A percentile compares a stretch with the other conserved stretches of the same genome.
Evolutionary conservation across 225 moss, liverwort and hornwort genomes (phyloP).

Genomic region (Ulota crispa): DNA sequence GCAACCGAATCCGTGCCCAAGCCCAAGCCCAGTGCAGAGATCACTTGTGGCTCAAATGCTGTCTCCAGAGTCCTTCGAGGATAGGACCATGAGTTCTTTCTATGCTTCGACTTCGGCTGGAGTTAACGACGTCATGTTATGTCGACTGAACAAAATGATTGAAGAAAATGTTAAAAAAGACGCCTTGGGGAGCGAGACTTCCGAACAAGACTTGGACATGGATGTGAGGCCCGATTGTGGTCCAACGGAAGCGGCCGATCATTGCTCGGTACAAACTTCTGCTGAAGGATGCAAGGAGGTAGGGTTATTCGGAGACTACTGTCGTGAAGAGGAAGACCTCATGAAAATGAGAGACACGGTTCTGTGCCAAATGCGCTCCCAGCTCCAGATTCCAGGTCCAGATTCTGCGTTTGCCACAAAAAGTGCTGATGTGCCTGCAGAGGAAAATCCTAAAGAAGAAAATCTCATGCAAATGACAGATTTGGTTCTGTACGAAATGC

Average conservation of each 20-base stretch:
- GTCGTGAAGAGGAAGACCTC: conserved; percentile 1
- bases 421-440: not conserved
- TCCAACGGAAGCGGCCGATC: not conserved
- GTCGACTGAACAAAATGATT: conserved; percentile 27
- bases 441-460: not conserved
- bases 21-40: not conserved
- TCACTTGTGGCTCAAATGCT: not conserved
- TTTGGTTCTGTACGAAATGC: no score
- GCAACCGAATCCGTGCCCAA: not conserved
- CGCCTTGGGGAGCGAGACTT: not conserved
- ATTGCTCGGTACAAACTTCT: not conserved
- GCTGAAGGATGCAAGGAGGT: conserved; percentile 1
- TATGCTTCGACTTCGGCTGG: conserved; percentile 28
- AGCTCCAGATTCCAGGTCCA: not conserved
- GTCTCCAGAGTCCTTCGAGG: not conserved
- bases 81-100: conserved; percentile 34
- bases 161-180: conserved; percentile 3
- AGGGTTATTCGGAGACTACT: conserved; percentile 13
- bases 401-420: not conserved
- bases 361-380: conserved; percentile 12
- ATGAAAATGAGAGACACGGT: conserved; percentile 5
- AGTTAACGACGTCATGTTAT: conserved; percentile 25
- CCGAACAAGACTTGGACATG: not conserved
- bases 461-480: not conserved
- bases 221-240: not conserved